Percentiles rank a stretch among this genome's conserved stretches.
Conservation (phyloP, 2,329 filamentous ascomycete species). For the Zasmidium cellare region DNA sequence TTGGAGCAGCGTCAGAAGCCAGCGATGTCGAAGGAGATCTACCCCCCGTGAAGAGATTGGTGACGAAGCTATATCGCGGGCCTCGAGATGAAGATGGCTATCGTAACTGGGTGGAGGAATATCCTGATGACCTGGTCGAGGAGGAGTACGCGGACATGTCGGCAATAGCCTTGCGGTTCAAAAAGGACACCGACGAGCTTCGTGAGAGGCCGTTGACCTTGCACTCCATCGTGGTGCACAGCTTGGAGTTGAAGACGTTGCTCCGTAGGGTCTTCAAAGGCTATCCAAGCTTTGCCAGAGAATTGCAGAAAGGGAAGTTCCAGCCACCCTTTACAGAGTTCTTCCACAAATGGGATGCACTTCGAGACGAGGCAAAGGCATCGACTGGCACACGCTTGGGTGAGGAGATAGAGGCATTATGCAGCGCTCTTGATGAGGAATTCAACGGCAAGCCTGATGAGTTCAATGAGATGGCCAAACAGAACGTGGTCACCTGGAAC, state of each 20-base stretch:
- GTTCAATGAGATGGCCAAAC: constrained; percentile 38
- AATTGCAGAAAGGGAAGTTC: constrained; percentile 62
- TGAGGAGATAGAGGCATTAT: constrained; percentile 41
- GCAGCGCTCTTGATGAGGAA: constrained; percentile 40
- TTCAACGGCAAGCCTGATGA: constrained; percentile 44
- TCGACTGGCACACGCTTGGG: constrained; percentile 42
- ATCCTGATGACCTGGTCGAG: background rate
- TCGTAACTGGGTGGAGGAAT: background rate
- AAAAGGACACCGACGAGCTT: constrained; percentile 4
- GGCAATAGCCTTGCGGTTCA: background rate
- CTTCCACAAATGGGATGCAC: constrained; percentile 61
- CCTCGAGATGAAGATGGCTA: background rate
- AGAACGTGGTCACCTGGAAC: constrained; percentile 38
- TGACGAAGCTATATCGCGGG: background rate
- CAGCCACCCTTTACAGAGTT: constrained; percentile 57
- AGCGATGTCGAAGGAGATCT: background rate
- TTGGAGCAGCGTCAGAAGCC: background rate
- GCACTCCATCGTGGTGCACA: constrained; percentile 65
- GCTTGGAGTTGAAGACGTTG: constrained; percentile 58
- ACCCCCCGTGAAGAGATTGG: background rate
- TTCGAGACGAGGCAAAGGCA: constrained; percentile 3
- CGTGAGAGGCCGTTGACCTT: constrained; percentile 30
- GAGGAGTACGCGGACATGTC: background rate
- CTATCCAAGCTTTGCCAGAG: constrained; percentile 62
- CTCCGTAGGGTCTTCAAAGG: constrained; percentile 56